Conservation (phyloP, 2,329 filamentous ascomycete species). For the Trichoderma endophyticum region DNA sequence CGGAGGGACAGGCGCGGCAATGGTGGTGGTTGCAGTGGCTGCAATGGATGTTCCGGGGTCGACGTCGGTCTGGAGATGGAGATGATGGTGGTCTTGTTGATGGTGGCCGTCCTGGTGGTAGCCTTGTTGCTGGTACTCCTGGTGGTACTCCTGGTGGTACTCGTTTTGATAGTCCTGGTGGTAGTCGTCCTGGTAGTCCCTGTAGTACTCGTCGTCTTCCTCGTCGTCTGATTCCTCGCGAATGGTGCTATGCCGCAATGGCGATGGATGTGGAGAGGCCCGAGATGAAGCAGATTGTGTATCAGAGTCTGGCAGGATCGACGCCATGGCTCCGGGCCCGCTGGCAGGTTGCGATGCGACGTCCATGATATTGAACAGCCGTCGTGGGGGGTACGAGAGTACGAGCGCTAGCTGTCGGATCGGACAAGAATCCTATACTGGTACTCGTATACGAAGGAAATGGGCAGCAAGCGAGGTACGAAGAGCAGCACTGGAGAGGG, state of each 20-base stretch:
- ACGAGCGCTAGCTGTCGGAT: background rate
- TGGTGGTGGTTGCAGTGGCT: background rate
- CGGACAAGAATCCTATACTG: background rate
- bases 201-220: slow-evolving; percentile 12
- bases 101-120: background rate
- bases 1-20: slow-evolving; percentile 18
- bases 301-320: slow-evolving; percentile 32
- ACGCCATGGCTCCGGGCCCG: slow-evolving; percentile 19
- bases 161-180: background rate
- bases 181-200: background rate
- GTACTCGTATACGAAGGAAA: too few species aligned
- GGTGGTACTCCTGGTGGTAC: background rate
- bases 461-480: background rate
- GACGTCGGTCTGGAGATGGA: background rate
- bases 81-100: background rate
- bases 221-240: background rate
- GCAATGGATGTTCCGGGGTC: background rate
- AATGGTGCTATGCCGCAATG: background rate
- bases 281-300: slow-evolving; percentile 40
- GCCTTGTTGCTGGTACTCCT: background rate
- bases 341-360: slow-evolving; percentile 25
- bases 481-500: background rate
- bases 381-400: slow-evolving; percentile 19
- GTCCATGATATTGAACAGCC: slow-evolving; percentile 17
- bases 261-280: slow-evolving; percentile 22